These are phyloP conservation scores for Eucalyptus urophylla DNA, from an alignment of 345 rosid genomes.

Conservation along the genomic window DNA sequence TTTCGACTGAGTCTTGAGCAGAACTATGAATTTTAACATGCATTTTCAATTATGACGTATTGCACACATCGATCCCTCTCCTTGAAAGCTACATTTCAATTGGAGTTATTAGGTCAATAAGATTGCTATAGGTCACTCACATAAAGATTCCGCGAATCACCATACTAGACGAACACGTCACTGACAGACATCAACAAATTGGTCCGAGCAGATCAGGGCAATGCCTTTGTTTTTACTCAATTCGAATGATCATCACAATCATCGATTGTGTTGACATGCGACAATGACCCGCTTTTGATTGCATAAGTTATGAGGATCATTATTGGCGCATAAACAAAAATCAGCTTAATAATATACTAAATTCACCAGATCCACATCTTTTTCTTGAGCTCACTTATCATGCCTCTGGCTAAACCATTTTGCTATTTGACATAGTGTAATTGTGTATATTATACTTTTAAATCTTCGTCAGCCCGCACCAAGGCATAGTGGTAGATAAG, in stretches of 20 bases:
- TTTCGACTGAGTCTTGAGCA: background rate
- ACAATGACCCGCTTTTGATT: background rate
- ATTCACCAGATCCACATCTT: background rate
- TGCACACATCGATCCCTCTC: background rate
- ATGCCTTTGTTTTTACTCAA: background rate
- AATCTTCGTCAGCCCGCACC: background rate
- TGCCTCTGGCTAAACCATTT: background rate
- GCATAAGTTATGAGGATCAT: background rate
- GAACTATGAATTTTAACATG: background rate
- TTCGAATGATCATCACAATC: background rate
- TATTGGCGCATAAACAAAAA: background rate
- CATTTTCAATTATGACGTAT: background rate
- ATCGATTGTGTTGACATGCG: background rate
- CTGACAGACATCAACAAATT: background rate
- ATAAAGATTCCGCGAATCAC: background rate
- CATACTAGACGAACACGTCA: background rate
- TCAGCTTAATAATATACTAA: background rate
- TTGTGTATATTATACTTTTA: background rate
- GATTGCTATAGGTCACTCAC: background rate
- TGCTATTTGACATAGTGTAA: background rate
- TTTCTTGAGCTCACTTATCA: background rate
- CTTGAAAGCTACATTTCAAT: background rate
- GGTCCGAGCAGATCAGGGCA: background rate
- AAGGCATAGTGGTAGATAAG: background rate
- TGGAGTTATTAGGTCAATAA: background rate